Conservation (phyloP, 306 rosid genomes). For the Castanospermum australe region DNA sequence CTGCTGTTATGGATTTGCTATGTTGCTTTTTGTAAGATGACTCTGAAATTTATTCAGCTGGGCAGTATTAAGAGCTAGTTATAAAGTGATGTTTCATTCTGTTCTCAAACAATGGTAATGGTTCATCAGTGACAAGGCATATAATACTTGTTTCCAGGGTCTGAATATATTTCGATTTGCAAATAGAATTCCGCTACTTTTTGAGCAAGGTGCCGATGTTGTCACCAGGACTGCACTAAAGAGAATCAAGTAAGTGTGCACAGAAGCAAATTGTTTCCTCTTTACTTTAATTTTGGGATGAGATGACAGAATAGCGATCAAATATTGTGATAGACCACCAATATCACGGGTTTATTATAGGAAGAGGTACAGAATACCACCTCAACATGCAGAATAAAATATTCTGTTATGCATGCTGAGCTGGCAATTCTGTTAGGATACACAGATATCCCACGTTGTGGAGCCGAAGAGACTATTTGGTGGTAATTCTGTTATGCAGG, state of each 20-base stretch:
- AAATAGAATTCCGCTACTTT: slow-evolving; percentile 98
- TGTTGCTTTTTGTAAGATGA: background rate
- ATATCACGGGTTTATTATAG: no score
- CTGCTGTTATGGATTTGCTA: background rate
- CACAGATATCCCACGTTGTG: no score
- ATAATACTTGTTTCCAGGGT: slow-evolving; percentile 59
- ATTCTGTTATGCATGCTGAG: no score
- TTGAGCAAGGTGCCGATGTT: slow-evolving; percentile 99
- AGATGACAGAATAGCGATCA: background rate
- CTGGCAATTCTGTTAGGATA: no score
- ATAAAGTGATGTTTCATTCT: slow-evolving; percentile 25
- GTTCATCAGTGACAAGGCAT: slow-evolving; percentile 16
- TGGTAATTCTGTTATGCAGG: no score
- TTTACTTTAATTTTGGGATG: background rate
- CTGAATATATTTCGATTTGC: slow-evolving; percentile 94
- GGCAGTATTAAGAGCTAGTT: slow-evolving; percentile 22
- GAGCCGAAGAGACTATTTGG: no score
- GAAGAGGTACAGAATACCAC: no score
- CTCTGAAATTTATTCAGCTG: background rate
- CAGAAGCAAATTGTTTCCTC: slow-evolving; percentile 7
- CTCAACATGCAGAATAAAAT: no score
- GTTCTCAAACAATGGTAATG: slow-evolving; percentile 9
- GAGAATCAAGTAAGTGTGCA: slow-evolving; percentile 76
- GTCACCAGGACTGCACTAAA: slow-evolving; percentile 92
- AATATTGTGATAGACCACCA: no score